Base-by-base conservation (phyloP, 495 filamentous ascomycete species). In the Podospora pseudopauciseta region DNA sequence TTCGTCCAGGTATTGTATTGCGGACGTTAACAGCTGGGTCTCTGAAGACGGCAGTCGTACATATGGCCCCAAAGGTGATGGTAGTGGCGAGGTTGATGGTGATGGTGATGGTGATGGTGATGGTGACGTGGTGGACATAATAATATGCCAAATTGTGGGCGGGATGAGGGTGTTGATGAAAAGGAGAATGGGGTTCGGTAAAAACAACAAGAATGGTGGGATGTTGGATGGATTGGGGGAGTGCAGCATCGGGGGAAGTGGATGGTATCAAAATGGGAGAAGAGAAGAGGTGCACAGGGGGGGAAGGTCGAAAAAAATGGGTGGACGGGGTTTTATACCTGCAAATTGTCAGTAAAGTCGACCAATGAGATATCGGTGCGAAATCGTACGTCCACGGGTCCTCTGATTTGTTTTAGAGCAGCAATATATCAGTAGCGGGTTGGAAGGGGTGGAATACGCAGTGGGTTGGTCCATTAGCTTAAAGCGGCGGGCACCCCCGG, bases 151-250 rank as follows among this genome's bases (percentile, higher is more conserved):
- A 61, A 61, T 7, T 26, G 26, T 26, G 23, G 5, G 23, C 5
- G 59, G 59, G 59, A 61, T 18, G 27, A 61, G 9, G 59, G 30
- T 61, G 30, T 61, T 61, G 27, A 61, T 61, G 59, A 28, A 61
- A 61, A 61, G 26, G 16, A 18, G 30, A 18, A 61, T 61, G 27
- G 20, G 27, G 15, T 26, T 61, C 26, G 27, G 20, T 27, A 61
- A 30, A 16, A 28, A 61, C 30, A 20, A 61, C 1, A 20, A 28
- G 2, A 28, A 18, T 26, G 20, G 59, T 28, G 20, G 59, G 27
- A 4, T 16, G 13, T 23, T 27, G 20, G 59, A 61, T 28, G 59
- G 26, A 61, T 11, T 0, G 23, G 26, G 27, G 30, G 23, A 18
- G 30, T 61, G 20, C 19, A 34, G 32, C 19, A 59, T 61, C 7